Percentiles rank a stretch among this genome's conserved stretches.
phyloP scores from a whole-genome alignment of 148 eudicot genomes.

The Fagopyrum esculentum region DNA sequence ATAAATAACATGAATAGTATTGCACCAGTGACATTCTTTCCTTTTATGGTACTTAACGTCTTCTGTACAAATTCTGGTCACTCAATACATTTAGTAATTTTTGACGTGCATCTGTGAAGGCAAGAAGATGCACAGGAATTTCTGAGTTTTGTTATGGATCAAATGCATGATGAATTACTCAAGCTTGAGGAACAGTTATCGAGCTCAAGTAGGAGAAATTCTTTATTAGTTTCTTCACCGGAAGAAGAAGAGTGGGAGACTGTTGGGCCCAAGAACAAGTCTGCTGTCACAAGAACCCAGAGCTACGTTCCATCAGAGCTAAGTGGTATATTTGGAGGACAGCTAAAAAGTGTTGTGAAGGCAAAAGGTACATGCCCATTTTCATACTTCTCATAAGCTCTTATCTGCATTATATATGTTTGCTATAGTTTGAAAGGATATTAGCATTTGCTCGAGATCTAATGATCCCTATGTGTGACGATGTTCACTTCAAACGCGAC shows the following conservation, averaged over 20 bases:
- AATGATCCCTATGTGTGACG: not conserved
- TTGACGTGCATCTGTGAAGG: constrained; percentile 31
- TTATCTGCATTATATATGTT: not conserved
- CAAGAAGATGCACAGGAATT: constrained; percentile 99
- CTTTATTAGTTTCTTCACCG: constrained; percentile 55
- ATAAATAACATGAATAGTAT: not conserved
- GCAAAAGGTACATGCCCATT: constrained; percentile 44
- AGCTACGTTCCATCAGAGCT: constrained; percentile 61
- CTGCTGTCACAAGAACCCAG: constrained; percentile 82
- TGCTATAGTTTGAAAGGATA: not conserved
- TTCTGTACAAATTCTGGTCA: not conserved
- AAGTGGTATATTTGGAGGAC: constrained; percentile 69
- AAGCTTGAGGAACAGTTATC: constrained; percentile 65
- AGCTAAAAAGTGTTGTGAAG: constrained; percentile 69
- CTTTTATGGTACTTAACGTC: not conserved
- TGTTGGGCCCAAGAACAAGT: constrained; percentile 75
- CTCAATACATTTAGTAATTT: not conserved
- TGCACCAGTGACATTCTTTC: not conserved
- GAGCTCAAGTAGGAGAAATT: constrained; percentile 34
- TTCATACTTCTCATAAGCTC: not conserved
- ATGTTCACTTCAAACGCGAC: not conserved
- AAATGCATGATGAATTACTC: constrained; percentile 91
- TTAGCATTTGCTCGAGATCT: not conserved
- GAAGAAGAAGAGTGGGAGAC: constrained; percentile 94
- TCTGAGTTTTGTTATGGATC: constrained; percentile 85